Conservation (phyloP, 345 rosid species). For the Lagerstroemia speciosa region DNA sequence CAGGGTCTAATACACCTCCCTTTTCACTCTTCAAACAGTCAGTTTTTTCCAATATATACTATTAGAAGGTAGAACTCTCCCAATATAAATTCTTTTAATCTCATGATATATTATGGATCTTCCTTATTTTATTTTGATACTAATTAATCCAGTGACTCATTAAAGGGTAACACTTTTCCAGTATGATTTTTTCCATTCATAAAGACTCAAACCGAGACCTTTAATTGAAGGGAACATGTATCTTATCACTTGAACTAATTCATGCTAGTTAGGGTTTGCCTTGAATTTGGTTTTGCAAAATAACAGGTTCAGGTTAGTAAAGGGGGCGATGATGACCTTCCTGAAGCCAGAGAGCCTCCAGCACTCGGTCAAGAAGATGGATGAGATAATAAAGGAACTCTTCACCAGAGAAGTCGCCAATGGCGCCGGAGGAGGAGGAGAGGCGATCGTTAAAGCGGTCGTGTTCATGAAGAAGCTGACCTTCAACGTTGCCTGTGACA, state of each 20-base stretch:
- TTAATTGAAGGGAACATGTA: no score
- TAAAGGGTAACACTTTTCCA: no score
- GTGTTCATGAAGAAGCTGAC: slow-evolving; percentile 9
- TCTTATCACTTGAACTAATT: no score
- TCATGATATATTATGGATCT: no score
- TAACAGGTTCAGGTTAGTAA: slow-evolving; percentile 1
- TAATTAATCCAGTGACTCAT: no score
- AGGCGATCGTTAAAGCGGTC: slow-evolving; percentile 1
- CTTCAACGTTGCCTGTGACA: slow-evolving; percentile 4
- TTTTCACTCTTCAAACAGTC: no score
- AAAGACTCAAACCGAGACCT: no score
- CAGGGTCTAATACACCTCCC: no score
- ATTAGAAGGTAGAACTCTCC: no score
- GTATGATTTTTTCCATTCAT: neutral
- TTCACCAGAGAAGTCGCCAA: neutral
- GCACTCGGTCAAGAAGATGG: slow-evolving; percentile 5
- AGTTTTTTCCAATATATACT: no score
- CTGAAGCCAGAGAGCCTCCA: slow-evolving; percentile 10
- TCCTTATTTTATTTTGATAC: no score
- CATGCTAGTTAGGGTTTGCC: neutral
- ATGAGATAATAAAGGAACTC: neutral
- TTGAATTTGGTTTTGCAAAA: neutral
- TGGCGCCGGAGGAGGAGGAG: neutral
- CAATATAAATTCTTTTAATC: no score
- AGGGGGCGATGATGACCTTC: slow-evolving; percentile 4